Percentiles rank a stretch among this genome's conserved stretches.
phyloP scores from a whole-genome alignment of 2,329 filamentous ascomycete genomes.

The Fusarium nurragi region DNA sequence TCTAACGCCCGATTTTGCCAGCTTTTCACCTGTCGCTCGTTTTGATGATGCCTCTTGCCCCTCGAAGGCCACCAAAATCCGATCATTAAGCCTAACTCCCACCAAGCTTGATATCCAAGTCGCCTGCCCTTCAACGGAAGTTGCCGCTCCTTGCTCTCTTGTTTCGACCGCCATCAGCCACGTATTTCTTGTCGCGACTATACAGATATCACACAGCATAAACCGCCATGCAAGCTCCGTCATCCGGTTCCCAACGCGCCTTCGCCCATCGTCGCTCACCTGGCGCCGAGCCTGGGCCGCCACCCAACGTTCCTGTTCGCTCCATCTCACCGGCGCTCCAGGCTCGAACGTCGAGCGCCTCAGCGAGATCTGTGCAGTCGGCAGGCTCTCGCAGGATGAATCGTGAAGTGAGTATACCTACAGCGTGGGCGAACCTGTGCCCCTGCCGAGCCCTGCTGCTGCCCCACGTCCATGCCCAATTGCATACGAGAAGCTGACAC shows the following conservation, averaged over 20 bases:
- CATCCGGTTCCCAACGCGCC: conserved; percentile 57
- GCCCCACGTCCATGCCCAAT: conserved; percentile 32
- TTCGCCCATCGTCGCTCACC: conserved; percentile 69
- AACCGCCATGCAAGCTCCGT: conserved; percentile 37
- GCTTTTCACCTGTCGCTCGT: conserved; percentile 33
- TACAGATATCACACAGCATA: conserved; percentile 8
- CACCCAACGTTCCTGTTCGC: conserved; percentile 64
- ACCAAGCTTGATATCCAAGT: conserved; percentile 16
- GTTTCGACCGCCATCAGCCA: neutral
- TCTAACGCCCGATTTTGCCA: conserved; percentile 18
- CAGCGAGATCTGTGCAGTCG: conserved; percentile 67
- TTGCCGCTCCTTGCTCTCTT: conserved; percentile 1
- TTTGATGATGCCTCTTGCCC: conserved; percentile 44
- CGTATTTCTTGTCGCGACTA: conserved; percentile 11
- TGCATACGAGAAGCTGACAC: conserved; percentile 40
- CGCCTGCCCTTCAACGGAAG: conserved; percentile 1
- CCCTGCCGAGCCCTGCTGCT: conserved; percentile 31
- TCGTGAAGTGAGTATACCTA: conserved; percentile 48
- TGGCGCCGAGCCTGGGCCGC: conserved; percentile 67
- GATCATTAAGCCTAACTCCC: conserved; percentile 33
- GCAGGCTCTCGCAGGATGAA: conserved; percentile 47
- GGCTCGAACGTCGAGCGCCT: conserved; percentile 72
- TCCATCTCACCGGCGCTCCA: conserved; percentile 71
- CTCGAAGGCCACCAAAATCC: conserved; percentile 40
- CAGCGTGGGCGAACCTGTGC: conserved; percentile 18